phyloP scores from a whole-genome alignment of 352 stramenopile genomes.

The Globisporangium cystogenes region DNA sequence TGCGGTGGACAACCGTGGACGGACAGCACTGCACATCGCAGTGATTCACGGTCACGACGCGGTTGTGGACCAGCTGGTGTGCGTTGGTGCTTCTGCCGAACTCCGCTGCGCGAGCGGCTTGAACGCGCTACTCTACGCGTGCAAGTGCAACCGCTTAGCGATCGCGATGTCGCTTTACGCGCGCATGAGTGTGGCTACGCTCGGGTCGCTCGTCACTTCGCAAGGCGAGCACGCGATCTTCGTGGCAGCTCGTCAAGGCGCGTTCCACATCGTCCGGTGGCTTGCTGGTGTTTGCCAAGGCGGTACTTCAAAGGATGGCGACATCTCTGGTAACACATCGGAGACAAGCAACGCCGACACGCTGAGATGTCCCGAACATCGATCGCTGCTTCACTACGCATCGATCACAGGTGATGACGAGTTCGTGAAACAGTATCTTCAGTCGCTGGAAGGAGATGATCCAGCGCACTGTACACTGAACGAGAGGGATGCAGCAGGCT shows the following conservation, averaged over 20 bases:
- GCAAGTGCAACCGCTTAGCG: slow-evolving; percentile 37
- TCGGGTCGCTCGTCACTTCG: slow-evolving; percentile 17
- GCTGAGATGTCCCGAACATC: slow-evolving; percentile 20
- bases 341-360: not conserved
- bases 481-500: slow-evolving; percentile 28
- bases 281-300: slow-evolving; percentile 27
- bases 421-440: slow-evolving; percentile 12
- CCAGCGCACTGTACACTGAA: slow-evolving; percentile 23
- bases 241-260: slow-evolving; percentile 27
- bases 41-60: slow-evolving; percentile 39
- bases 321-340: not conserved
- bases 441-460: not conserved
- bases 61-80: slow-evolving; percentile 28
- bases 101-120: slow-evolving; percentile 27
- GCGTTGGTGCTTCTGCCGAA: slow-evolving; percentile 28
- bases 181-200: slow-evolving; percentile 10
- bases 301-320: not conserved
- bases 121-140: slow-evolving; percentile 44
- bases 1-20: slow-evolving; percentile 21
- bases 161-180: slow-evolving; percentile 43
- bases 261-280: slow-evolving; percentile 51
- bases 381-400: slow-evolving; percentile 45
- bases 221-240: slow-evolving; percentile 40
- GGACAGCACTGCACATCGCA: slow-evolving; percentile 43
- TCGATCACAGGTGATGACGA: slow-evolving; percentile 35